Conservation (phyloP, 2,329 filamentous ascomycete genomes). For the Scedosporium apiospermum region DNA sequence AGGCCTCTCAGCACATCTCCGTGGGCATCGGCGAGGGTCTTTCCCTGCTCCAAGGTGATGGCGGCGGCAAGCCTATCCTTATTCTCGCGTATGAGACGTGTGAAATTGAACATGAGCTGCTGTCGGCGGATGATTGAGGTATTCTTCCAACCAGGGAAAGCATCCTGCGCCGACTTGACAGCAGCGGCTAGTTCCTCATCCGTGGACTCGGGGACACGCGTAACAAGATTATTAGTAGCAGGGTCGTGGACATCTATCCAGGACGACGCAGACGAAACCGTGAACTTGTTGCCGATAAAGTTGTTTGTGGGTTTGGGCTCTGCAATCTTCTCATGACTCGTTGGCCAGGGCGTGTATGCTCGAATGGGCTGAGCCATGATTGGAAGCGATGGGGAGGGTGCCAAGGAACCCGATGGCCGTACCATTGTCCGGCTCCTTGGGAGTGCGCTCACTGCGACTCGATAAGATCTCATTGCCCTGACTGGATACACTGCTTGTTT, state of each 20-base stretch:
- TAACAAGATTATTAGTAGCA: conserved; percentile 78
- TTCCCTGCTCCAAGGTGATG: conserved; percentile 82
- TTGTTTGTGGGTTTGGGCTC: conserved; percentile 64
- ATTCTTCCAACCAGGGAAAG: conserved; percentile 63
- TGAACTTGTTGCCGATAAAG: conserved; percentile 75
- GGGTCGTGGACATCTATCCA: conserved; percentile 78
- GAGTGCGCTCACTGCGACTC: too few species aligned
- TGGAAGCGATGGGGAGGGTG: too few species aligned
- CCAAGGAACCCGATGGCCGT: too few species aligned
- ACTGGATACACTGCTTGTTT: too few species aligned
- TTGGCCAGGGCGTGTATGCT: too few species aligned
- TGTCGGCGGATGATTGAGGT: conserved; percentile 67
- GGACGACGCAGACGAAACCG: conserved; percentile 55
- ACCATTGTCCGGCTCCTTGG: too few species aligned
- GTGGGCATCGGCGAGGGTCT: conserved; percentile 75
- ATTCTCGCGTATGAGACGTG: conserved; percentile 69
- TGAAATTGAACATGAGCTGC: conserved; percentile 83
- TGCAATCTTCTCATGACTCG: conserved; percentile 55
- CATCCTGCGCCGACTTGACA: conserved; percentile 65
- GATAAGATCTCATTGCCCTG: too few species aligned
- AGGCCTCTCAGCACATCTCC: conserved; percentile 75
- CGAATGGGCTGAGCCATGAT: too few species aligned
- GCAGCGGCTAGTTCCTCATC: conserved; percentile 66
- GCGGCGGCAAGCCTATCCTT: conserved; percentile 78
- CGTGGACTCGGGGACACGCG: conserved; percentile 73